phyloP scores from a whole-genome alignment of 495 filamentous ascomycete species.

The Hypoxylon fuscum region DNA sequence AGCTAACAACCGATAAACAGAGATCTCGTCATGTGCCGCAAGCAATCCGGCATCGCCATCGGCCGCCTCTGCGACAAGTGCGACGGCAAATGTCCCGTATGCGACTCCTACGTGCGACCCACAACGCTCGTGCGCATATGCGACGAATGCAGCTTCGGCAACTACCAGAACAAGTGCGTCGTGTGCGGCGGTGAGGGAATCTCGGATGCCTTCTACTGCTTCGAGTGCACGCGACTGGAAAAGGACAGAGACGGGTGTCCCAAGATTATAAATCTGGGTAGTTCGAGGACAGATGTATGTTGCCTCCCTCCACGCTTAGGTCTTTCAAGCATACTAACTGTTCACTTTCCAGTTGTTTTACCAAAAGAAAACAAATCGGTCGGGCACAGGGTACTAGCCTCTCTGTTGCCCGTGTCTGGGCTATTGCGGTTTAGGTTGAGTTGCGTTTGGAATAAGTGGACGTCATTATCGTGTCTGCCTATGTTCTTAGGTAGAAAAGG shows the following conservation, averaged over 20 bases:
- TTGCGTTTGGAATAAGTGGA: not conserved
- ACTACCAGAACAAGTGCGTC: constrained; percentile 99
- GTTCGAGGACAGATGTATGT: constrained; percentile 91
- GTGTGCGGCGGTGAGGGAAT: constrained; percentile 99
- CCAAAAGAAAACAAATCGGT: constrained; percentile 64
- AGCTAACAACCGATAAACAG: constrained; percentile 56
- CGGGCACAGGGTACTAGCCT: constrained; percentile 49
- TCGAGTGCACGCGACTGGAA: constrained; percentile 96
- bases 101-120: constrained; percentile 97
- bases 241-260: constrained; percentile 98
- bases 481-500: not conserved
- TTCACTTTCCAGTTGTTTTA: constrained; percentile 53
- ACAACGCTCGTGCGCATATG: constrained; percentile 98
- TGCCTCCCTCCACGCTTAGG: not conserved
- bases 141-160: constrained; percentile 98
- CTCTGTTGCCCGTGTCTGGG: constrained; percentile 53
- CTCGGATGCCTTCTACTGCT: constrained; percentile 99
- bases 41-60: constrained; percentile 97
- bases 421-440: constrained; percentile 15
- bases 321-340: no score
- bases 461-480: constrained; percentile 5
- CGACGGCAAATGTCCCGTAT: constrained; percentile 99
- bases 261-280: constrained; percentile 98
- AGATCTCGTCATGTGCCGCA: constrained; percentile 99
- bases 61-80: constrained; percentile 99